These are phyloP conservation scores for Plasmodium vivax DNA, from an alignment of 169 alveolate genomes.

Conservation along the genomic window DNA sequence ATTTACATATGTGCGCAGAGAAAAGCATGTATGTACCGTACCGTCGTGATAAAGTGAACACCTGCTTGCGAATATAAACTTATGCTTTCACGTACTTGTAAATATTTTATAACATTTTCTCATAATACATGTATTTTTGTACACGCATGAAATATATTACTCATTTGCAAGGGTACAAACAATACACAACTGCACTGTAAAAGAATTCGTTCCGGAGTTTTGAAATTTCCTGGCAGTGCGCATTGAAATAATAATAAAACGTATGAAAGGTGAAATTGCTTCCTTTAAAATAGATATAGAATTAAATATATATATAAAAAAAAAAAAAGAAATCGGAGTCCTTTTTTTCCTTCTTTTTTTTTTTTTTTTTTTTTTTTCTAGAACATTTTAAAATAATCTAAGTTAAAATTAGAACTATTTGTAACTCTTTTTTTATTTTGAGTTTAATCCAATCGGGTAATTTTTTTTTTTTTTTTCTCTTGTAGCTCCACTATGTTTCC, in stretches of 20 bases:
- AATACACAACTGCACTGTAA: not conserved
- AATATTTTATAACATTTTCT: not conserved
- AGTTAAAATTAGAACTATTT: not conserved
- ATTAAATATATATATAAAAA: conserved; percentile 1
- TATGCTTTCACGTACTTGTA: not conserved
- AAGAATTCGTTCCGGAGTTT: not conserved
- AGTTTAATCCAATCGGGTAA: not conserved
- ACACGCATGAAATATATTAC: not conserved
- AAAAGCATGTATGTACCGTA: not conserved
- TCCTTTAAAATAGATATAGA: conserved; percentile 21
- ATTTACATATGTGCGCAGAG: not conserved
- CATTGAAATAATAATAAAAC: not conserved
- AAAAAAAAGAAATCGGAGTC: not conserved
- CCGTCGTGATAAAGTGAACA: not conserved
- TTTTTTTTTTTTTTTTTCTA: conserved; percentile 9
- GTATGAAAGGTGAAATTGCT: not conserved
- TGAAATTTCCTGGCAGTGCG: not conserved
- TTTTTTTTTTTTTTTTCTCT: not conserved
- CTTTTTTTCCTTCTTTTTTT: not conserved
- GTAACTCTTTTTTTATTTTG: not conserved
- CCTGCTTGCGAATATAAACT: not conserved
- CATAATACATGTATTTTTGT: not conserved
- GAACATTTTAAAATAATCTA: not conserved
- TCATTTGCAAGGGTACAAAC: not conserved
- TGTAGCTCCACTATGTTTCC: not conserved